These are phyloP conservation scores for Croton laevigatus DNA, from an alignment of 441 rosid species.

Conservation along the genomic window DNA sequence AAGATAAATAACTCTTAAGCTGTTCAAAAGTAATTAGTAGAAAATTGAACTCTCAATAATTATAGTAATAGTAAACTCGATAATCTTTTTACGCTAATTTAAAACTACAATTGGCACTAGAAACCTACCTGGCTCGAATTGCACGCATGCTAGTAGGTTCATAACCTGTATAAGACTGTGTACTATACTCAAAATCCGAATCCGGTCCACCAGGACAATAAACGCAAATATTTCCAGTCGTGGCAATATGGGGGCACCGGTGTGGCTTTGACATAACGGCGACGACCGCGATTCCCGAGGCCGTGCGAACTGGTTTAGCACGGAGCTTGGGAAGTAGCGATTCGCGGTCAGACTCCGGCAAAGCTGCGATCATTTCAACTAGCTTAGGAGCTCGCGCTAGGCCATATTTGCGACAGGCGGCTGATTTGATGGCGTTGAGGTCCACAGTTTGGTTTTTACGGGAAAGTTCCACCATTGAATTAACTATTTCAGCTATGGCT, in stretches of 20 bases:
- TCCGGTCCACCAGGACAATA: conserved; percentile 99
- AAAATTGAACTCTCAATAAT: background rate
- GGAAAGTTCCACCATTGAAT: conserved; percentile 86
- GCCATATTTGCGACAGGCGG: conserved; percentile 94
- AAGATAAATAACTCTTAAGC: background rate
- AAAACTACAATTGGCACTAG: background rate
- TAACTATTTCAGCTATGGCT: conserved; percentile 91
- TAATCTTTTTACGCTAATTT: background rate
- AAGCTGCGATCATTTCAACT: conserved; percentile 97
- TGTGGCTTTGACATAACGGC: conserved; percentile 99
- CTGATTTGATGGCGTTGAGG: conserved; percentile 86
- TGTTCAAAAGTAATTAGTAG: background rate
- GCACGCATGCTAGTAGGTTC: conserved; percentile 99
- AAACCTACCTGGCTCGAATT: conserved; percentile 85
- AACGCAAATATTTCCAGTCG: conserved; percentile 97
- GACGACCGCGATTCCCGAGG: conserved; percentile 95
- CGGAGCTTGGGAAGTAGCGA: conserved; percentile 91
- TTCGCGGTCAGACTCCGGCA: conserved; percentile 90
- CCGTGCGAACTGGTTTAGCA: conserved; percentile 96
- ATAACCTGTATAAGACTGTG: conserved; percentile 97
- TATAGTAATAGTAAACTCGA: background rate
- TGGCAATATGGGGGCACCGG: conserved; percentile 94
- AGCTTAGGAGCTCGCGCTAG: conserved; percentile 92
- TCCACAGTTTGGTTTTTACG: conserved; percentile 89
- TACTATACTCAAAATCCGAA: conserved; percentile 97